Percentiles rank a stretch among this genome's conserved stretches.
Evolutionary conservation across 2,329 filamentous ascomycete genomes (phyloP).

Genomic region (Paraphoma chrysanthemicola): DNA sequence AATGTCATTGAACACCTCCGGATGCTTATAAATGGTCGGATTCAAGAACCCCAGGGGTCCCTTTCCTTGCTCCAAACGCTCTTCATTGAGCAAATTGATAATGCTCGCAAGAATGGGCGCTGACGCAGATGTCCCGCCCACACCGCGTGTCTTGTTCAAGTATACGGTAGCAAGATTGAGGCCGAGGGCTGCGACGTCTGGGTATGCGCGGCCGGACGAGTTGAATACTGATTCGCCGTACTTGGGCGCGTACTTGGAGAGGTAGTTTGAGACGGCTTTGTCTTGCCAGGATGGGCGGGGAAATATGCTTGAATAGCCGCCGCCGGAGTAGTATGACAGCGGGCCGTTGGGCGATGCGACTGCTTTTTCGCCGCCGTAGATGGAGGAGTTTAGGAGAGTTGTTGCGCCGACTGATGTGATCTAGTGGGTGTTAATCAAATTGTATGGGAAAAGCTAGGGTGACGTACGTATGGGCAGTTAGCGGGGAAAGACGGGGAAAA

Average conservation of each 20-base stretch:
- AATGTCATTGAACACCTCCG: constrained; percentile 52
- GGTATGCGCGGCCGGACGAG: constrained; percentile 60
- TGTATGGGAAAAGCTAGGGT: neutral
- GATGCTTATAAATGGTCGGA: constrained; percentile 61
- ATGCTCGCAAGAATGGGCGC: constrained; percentile 65
- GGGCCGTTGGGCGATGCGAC: constrained; percentile 8
- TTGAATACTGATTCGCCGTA: constrained; percentile 18
- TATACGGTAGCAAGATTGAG: constrained; percentile 48
- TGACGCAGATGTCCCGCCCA: constrained; percentile 61
- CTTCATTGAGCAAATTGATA: constrained; percentile 67
- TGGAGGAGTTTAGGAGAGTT: constrained; percentile 11
- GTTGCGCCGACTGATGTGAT: constrained; percentile 67
- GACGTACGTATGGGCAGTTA: constrained; percentile 66
- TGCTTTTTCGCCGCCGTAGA: constrained; percentile 57
- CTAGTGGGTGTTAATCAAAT: neutral
- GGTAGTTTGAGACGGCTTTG: constrained; percentile 16
- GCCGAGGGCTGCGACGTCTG: constrained; percentile 68
- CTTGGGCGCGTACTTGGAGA: constrained; percentile 7
- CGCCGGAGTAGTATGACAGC: constrained; percentile 24
- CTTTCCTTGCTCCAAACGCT: constrained; percentile 57
- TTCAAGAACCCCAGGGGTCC: constrained; percentile 63
- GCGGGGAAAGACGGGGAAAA: constrained; percentile 68
- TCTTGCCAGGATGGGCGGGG: constrained; percentile 55
- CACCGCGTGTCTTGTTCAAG: constrained; percentile 34
- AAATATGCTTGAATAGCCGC: constrained; percentile 59